phyloP scores from a whole-genome alignment of 2,329 filamentous ascomycete genomes.

The Fusarium sp. region DNA sequence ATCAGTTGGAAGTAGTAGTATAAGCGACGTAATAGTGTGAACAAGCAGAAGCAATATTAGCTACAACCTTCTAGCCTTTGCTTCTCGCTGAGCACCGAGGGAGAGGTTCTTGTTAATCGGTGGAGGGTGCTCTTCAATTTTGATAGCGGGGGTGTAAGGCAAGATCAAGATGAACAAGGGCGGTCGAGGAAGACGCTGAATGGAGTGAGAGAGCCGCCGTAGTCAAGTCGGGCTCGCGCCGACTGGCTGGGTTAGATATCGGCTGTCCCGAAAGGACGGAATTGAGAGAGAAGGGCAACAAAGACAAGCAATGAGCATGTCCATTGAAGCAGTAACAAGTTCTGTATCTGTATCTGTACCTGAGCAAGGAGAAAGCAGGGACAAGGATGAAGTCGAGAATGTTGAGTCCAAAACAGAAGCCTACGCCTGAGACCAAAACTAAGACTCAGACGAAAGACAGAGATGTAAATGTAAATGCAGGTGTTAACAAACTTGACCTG shows the following conservation, averaged over 20 bases:
- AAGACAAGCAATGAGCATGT: conserved; percentile 24
- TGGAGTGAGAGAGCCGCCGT: conserved; percentile 27
- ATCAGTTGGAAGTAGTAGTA: conserved; percentile 27
- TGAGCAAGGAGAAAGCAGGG: conserved; percentile 24
- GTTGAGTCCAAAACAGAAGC: conserved; percentile 8
- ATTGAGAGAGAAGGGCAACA: conserved; percentile 39
- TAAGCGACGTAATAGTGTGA: conserved; percentile 11
- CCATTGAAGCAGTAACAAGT: conserved; percentile 22
- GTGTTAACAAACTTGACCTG: conserved; percentile 13
- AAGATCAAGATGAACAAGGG: conserved; percentile 33
- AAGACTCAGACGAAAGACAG: conserved; percentile 8
- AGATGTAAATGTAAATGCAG: conserved; percentile 16
- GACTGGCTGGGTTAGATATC: conserved; percentile 38
- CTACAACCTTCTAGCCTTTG: conserved; percentile 29
- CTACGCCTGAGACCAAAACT: conserved; percentile 3
- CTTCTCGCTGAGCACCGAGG: conserved; percentile 23
- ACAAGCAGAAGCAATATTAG: conserved; percentile 24
- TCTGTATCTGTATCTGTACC: conserved; percentile 22
- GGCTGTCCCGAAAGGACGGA: conserved; percentile 39
- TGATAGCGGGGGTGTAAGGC: conserved; percentile 33
- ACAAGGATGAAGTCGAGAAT: conserved; percentile 17
- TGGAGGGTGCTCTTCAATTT: conserved; percentile 8
- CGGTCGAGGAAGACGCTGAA: conserved; percentile 28
- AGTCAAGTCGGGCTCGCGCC: conserved; percentile 37
- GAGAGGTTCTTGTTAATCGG: conserved; percentile 31